phyloP scores from a whole-genome alignment of 2,329 filamentous ascomycete genomes.

The Trichoderma cornu-damae region DNA sequence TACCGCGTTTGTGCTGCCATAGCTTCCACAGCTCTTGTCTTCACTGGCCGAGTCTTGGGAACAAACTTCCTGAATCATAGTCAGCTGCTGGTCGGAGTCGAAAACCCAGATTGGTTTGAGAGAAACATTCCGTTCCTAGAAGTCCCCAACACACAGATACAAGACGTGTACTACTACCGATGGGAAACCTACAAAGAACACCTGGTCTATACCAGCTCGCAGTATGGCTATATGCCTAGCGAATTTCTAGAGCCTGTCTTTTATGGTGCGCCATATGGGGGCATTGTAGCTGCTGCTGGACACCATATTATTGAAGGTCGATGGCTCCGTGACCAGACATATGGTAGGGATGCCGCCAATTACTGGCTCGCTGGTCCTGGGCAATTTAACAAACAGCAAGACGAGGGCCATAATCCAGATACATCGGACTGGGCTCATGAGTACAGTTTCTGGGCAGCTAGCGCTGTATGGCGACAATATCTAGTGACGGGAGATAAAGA shows the following conservation, averaged over 20 bases:
- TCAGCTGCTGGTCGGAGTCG: not conserved
- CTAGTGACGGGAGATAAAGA: not conserved
- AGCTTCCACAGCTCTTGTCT: too few species aligned
- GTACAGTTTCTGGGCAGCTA: slow-evolving; percentile 2
- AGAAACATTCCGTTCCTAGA: not conserved
- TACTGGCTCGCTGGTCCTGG: not conserved
- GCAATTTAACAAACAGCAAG: not conserved
- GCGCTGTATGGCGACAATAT: not conserved
- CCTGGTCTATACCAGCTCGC: not conserved
- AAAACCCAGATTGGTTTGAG: not conserved
- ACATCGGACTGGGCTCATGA: slow-evolving; percentile 2
- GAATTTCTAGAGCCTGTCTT: not conserved
- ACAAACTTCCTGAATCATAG: not conserved
- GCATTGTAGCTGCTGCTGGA: not conserved
- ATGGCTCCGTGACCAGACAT: not conserved
- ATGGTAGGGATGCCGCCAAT: not conserved
- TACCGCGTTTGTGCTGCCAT: too few species aligned
- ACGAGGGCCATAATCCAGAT: not conserved
- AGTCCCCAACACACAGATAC: not conserved
- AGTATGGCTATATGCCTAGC: slow-evolving; percentile 1
- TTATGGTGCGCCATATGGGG: not conserved
- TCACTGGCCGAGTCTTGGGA: too few species aligned
- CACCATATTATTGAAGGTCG: not conserved
- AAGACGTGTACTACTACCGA: not conserved
- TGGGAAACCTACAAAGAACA: not conserved